Base-by-base conservation (phyloP, 2,329 filamentous ascomycete species). In the Talaromyces albobiverticillius region DNA sequence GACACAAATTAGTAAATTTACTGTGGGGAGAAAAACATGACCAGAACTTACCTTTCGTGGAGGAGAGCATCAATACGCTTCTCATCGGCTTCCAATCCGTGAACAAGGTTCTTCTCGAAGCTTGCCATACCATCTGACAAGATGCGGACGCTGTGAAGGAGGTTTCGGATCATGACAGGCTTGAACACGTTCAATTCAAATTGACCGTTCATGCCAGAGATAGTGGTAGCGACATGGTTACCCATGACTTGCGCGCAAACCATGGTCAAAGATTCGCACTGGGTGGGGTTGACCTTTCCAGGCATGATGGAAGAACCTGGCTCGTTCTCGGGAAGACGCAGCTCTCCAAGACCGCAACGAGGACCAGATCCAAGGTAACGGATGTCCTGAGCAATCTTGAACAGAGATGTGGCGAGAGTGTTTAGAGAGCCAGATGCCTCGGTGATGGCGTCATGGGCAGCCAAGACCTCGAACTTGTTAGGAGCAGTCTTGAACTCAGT, bases 151-250 rank as follows among this genome's bases (percentile, higher is more conserved):
- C 90, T 96, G 82, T 97, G 94, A 36, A 99, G 82, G 61, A 97
- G 80, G 79, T 97, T 97, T 75, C 88, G 84, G 76, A 97, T 97
- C 71, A 99, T 83, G 56, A 97, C 84, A 41, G 94, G 94, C 82
- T 97, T 97, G 85, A 96, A 99, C 53, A 97, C 94, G 76, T 97
- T 99, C 63, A 99, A 84, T 77, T 97, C 94, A 66, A 99, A 99
- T 79, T 97, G 95, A 62, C 94, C 94, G 78, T 94, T 95, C 80
- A 95, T 95, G 69, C 93, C 94, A 59, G 91, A 90, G 65, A 97
- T 90, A 26, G 93, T 96, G 57, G 90, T 86, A 34, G 94, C 90
- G 51, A 91, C 88, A 71, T 97, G 86, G 82, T 99, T 99, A 68
- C 94, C 94, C 83, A 97, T 96, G 59, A 99, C 93, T 76, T 99